Base-by-base conservation (phyloP, 1,284 basidiomycete genomes). In the Apiotrichum siamense region DNA sequence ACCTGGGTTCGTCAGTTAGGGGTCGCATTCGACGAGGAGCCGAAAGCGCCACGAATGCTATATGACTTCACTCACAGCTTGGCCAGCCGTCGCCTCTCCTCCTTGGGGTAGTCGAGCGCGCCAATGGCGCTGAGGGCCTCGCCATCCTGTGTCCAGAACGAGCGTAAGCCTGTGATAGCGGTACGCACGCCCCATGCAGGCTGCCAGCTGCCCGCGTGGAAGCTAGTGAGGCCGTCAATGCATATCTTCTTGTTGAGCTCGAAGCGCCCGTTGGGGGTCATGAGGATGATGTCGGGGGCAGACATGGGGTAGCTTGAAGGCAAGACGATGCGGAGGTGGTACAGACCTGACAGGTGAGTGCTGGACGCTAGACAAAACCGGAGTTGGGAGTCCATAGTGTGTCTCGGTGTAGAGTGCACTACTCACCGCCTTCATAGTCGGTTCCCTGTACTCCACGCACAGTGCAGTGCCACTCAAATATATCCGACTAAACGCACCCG, bases 131-230 rank as follows among this genome's bases (percentile, higher is more conserved):
- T 84, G n/a, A 91, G 84, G 21, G 89, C 85, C 63, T 92, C 86
- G 24, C 90, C 89, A 54, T 85, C 86, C 47, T 92, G 78, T 50
- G 88, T 88, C 72, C 94, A 93, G 75, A 97, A 92, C 1, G 88
- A 86, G 67, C 92, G 87, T 3, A 94, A 78, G 18, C 89, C 93
- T 48, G 92, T 81, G 58, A 96, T 91, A 21, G 89, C 91, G 86
- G 93, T 97, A 53, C 93, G 81, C 24, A 97, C 88, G 50, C 93
- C 93, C 93, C 93, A 97, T 13, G 93, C 91, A 27, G 93, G 93
- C 73, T 96, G 91, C 93, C 93, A 97, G 38, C 62, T 64, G 3
- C 69, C 70, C 21, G 70, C 66, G 52, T 74, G 72, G 51, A 74
- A 92, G 58, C 80, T 89, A 12, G 89, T 93, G 67, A 93, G 87